Percentiles rank a stretch among this genome's conserved stretches.
Evolutionary conservation across 495 filamentous ascomycete genomes (phyloP).

Genomic region (Penicillium tannophilum): DNA sequence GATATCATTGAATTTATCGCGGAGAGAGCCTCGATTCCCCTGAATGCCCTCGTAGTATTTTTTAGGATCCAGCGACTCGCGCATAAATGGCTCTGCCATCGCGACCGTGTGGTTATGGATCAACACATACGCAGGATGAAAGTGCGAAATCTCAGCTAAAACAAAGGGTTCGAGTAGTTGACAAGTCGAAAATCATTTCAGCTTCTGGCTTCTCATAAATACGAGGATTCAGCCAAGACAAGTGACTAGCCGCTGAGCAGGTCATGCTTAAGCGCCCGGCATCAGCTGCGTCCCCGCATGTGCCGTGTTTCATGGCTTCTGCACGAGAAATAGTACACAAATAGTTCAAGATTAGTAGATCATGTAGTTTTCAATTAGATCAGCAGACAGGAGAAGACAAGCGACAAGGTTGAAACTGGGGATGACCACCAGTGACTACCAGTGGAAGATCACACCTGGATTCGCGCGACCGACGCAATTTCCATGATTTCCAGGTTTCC

Average conservation of each 20-base stretch:
- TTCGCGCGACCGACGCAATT: no score
- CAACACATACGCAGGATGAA: no score
- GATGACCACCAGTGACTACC: no score
- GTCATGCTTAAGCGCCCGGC: slow-evolving; percentile 32
- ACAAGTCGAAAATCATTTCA: no score
- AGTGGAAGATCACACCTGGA: no score
- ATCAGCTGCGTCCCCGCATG: slow-evolving; percentile 3
- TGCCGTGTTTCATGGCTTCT: background rate
- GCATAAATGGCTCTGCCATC: background rate
- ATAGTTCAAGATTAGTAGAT: background rate
- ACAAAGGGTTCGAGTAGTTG: no score
- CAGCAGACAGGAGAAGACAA: no score
- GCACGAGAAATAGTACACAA: background rate
- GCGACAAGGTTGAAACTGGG: no score
- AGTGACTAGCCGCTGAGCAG: slow-evolving; percentile 16
- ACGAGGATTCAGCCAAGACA: background rate
- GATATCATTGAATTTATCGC: slow-evolving; percentile 54
- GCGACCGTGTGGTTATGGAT: no score
- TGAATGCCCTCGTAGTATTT: slow-evolving; percentile 44
- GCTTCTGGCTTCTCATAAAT: background rate
- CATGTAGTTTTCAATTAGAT: no score
- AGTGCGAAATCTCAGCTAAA: background rate
- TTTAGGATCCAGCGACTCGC: slow-evolving; percentile 25
- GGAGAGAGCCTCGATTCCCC: slow-evolving; percentile 20
- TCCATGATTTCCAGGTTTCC: no score